Evolutionary conservation across 768 basidiomycete genomes (phyloP).

Genomic region (Amylocystis lapponica): DNA sequence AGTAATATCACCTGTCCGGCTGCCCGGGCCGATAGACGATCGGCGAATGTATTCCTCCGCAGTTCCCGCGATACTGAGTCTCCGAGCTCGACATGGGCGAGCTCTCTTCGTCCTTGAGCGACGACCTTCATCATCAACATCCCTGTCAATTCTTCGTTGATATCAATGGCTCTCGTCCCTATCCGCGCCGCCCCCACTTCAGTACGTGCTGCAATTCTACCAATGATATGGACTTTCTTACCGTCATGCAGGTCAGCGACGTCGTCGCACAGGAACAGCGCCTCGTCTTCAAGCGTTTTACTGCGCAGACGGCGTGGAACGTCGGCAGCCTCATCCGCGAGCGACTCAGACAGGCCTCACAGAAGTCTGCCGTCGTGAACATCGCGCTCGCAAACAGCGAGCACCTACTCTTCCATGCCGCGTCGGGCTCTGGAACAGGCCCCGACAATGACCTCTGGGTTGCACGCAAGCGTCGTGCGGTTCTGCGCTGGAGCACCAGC

Average conservation of each 20-base stretch:
- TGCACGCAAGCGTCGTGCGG: slow-evolving; percentile 18
- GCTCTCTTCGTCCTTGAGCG: no score
- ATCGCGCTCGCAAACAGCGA: slow-evolving; percentile 17
- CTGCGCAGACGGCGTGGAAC: slow-evolving; percentile 17
- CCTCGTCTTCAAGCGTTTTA: slow-evolving; percentile 16
- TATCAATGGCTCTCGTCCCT: slow-evolving; percentile 1
- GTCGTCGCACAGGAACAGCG: slow-evolving; percentile 10
- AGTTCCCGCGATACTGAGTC: no score
- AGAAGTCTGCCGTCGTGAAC: slow-evolving; percentile 16
- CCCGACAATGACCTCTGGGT: slow-evolving; percentile 19
- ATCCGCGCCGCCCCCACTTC: slow-evolving; percentile 2
- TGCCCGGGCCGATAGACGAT: no score
- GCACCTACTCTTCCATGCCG: slow-evolving; percentile 19
- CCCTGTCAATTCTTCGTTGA: no score
- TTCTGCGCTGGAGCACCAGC: slow-evolving; percentile 17
- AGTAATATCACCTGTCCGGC: no score
- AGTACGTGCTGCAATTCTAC: background rate
- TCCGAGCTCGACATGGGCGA: no score
- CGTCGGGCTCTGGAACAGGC: slow-evolving; percentile 12
- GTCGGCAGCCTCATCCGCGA: slow-evolving; percentile 13
- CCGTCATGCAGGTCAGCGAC: slow-evolving; percentile 7
- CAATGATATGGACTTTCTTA: background rate
- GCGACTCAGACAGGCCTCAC: slow-evolving; percentile 11
- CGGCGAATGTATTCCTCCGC: no score
- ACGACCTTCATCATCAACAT: no score